Percentiles rank a stretch among this genome's conserved stretches.
phyloP scores from a whole-genome alignment of 1,284 basidiomycete species.

The Stygiomarasmius scandens region DNA sequence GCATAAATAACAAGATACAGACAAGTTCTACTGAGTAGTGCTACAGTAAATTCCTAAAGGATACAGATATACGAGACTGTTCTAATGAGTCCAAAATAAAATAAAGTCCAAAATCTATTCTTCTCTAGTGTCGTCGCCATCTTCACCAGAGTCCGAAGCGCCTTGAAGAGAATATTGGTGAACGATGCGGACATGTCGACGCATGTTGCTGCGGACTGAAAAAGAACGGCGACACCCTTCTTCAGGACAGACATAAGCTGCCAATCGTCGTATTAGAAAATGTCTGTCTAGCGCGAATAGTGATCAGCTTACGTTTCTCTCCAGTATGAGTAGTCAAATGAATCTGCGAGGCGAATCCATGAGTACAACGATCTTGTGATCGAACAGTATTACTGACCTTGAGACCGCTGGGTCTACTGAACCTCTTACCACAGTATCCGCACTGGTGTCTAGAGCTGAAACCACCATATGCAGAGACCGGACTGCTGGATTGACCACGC shows the following conservation, averaged over 20 bases:
- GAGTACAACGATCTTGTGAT: slow-evolving; percentile 5
- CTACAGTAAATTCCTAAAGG: no score
- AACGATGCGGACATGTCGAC: slow-evolving; percentile 42
- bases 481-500: slow-evolving; percentile 13
- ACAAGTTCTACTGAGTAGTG: no score
- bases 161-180: slow-evolving; percentile 21
- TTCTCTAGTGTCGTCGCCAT: slow-evolving; percentile 16
- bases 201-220: slow-evolving; percentile 61
- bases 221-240: slow-evolving; percentile 56
- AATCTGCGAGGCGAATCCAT: slow-evolving; percentile 36
- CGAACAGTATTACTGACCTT: slow-evolving; percentile 35
- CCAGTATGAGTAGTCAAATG: slow-evolving; percentile 60
- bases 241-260: slow-evolving; percentile 55
- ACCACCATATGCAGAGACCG: slow-evolving; percentile 18
- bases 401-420: slow-evolving; percentile 57
- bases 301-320: slow-evolving; percentile 50
- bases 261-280: slow-evolving; percentile 10
- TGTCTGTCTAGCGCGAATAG: neutral
- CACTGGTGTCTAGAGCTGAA: slow-evolving; percentile 41
- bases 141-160: slow-evolving; percentile 19
- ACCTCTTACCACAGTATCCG: slow-evolving; percentile 52
- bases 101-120: neutral
- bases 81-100: neutral
- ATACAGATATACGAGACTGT: neutral
- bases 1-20: no score